Percentiles rank a stretch among this genome's conserved stretches.
These are phyloP conservation scores for Coemansia sp. DNA, from an alignment of 371 early-diverging fungal species.

Conservation along the genomic window DNA sequence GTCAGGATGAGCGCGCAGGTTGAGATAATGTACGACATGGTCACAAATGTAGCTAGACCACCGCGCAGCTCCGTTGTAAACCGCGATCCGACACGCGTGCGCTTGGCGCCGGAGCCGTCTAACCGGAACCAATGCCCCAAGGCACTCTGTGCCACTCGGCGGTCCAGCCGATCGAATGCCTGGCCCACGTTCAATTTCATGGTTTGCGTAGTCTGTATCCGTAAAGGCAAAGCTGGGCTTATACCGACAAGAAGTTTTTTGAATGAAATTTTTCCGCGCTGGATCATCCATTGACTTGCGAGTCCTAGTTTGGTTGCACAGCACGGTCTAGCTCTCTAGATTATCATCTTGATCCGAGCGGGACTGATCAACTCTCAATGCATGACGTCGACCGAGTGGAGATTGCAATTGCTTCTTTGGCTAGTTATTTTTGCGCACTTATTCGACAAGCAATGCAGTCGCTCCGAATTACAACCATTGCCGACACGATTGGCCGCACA, in stretches of 20 bases:
- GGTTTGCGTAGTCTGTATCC: neutral
- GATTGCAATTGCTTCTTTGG: neutral
- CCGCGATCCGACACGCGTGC: slow-evolving; percentile 58
- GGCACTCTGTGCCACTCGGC: neutral
- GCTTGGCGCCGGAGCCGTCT: slow-evolving; percentile 59
- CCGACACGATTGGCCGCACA: slow-evolving; percentile 27
- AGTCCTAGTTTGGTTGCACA: too few species aligned
- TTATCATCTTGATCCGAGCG: too few species aligned
- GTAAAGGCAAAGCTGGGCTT: too few species aligned
- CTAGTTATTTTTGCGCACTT: neutral
- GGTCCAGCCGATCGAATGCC: neutral
- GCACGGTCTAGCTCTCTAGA: too few species aligned
- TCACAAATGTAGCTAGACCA: slow-evolving; percentile 68
- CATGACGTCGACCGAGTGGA: neutral
- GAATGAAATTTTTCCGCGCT: too few species aligned
- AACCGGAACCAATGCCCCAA: slow-evolving; percentile 57
- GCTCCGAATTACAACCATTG: slow-evolving; percentile 13
- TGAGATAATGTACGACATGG: slow-evolving; percentile 73
- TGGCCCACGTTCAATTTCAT: neutral
- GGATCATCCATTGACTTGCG: too few species aligned
- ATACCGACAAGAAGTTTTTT: too few species aligned
- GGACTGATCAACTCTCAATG: too few species aligned
- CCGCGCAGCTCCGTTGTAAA: slow-evolving; percentile 70
- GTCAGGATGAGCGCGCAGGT: slow-evolving; percentile 76
- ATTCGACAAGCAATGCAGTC: neutral